These are phyloP conservation scores for Talaromyces sp. DNA, from an alignment of 2,329 filamentous ascomycete genomes.

Conservation along the genomic window DNA sequence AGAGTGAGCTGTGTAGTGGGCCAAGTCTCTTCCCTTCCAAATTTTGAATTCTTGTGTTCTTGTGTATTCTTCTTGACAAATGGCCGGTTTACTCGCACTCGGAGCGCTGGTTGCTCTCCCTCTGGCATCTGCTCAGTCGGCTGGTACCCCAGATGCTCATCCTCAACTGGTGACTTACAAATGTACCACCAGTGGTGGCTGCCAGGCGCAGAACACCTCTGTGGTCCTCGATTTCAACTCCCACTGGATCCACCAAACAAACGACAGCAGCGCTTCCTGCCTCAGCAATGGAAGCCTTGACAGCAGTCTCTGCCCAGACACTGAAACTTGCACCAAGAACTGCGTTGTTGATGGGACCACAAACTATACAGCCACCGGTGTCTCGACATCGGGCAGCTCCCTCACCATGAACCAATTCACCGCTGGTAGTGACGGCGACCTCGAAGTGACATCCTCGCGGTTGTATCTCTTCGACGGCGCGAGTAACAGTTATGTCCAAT, in stretches of 20 bases:
- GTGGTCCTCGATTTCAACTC: conserved; percentile 57
- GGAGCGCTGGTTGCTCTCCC: conserved; percentile 33
- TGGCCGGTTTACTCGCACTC: conserved; percentile 15
- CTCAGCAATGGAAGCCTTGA: conserved; percentile 53
- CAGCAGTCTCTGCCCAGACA: conserved; percentile 44
- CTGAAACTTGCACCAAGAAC: conserved; percentile 49
- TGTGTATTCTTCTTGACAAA: background rate
- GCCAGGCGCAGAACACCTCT: conserved; percentile 48
- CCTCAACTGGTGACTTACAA: conserved; percentile 51
- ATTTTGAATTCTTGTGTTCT: background rate
- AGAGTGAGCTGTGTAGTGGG: background rate
- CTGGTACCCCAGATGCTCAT: conserved; percentile 28
- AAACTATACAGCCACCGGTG: conserved; percentile 51
- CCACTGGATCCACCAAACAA: conserved; percentile 52
- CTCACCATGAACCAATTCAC: conserved; percentile 48
- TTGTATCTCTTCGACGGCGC: conserved; percentile 61
- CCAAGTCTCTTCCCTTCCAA: background rate
- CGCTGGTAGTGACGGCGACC: conserved; percentile 28
- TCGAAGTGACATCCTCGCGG: conserved; percentile 45
- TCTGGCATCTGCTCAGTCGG: conserved; percentile 24
- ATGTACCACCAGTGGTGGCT: conserved; percentile 50
- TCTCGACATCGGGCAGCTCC: conserved; percentile 46
- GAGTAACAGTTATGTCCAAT: conserved; percentile 59
- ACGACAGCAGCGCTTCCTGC: conserved; percentile 50
- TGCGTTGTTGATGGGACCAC: conserved; percentile 56